These are phyloP conservation scores for Aspergillus cavernicola DNA, from an alignment of 495 filamentous ascomycete genomes.

Conservation along the genomic window DNA sequence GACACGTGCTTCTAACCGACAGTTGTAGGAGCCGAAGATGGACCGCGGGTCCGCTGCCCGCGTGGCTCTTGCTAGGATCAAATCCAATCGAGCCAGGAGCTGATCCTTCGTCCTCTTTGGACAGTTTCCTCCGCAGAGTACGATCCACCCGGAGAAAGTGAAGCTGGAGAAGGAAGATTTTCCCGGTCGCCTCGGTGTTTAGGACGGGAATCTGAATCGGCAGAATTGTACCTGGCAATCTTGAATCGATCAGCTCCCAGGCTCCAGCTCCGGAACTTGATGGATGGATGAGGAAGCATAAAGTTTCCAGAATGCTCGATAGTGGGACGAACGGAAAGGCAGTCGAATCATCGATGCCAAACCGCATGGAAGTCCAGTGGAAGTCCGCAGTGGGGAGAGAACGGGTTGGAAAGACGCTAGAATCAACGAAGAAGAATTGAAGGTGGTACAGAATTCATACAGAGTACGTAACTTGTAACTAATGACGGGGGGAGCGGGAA, in stretches of 20 bases:
- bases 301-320: constrained; percentile 1
- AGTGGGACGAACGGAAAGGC: constrained; percentile 12
- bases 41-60: constrained; percentile 4
- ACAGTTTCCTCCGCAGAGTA: not conserved
- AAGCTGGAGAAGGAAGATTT: not conserved
- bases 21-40: not conserved
- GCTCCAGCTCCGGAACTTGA: no score
- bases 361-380: not conserved
- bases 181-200: not conserved
- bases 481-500: constrained; percentile 31
- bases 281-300: no score
- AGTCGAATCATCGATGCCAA: constrained; percentile 12
- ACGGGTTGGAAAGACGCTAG: constrained; percentile 22
- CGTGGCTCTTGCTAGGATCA: constrained; percentile 13
- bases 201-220: not conserved
- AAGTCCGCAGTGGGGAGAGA: constrained; percentile 12
- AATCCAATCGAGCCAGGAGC: constrained; percentile 6
- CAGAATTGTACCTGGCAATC: no score
- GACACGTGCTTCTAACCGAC: constrained; percentile 12
- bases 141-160: not conserved
- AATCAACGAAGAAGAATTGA: constrained; percentile 33
- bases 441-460: constrained; percentile 18
- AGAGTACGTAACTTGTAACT: constrained; percentile 25
- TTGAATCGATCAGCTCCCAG: no score
- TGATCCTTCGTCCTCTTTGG: constrained; percentile 1